These are phyloP conservation scores for Pseudocercospora pini-densiflorae DNA, from an alignment of 2,329 filamentous ascomycete species.

Conservation along the genomic window DNA sequence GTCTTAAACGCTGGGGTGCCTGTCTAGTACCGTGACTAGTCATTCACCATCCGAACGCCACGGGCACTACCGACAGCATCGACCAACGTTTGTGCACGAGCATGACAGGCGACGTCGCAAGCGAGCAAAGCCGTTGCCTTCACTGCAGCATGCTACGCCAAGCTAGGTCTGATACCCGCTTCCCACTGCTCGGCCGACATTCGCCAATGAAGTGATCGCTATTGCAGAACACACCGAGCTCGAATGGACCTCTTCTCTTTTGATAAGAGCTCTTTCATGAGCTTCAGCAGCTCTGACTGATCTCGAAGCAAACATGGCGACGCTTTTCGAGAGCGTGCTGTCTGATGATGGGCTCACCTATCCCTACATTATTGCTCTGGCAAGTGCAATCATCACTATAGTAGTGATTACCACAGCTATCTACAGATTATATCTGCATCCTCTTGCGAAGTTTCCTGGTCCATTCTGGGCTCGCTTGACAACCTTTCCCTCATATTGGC, in stretches of 20 bases:
- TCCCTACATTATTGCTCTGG: neutral
- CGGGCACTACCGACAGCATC: conserved; percentile 1
- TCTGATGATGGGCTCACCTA: neutral
- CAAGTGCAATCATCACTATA: neutral
- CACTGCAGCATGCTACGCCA: neutral
- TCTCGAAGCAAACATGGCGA: neutral
- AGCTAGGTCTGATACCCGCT: neutral
- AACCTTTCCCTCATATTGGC: conserved; percentile 22
- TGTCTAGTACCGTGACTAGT: neutral
- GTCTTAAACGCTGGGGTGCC: neutral
- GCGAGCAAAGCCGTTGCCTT: conserved; percentile 3
- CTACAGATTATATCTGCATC: conserved; percentile 39
- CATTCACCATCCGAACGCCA: neutral
- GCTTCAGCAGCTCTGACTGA: neutral
- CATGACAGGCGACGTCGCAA: neutral
- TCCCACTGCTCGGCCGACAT: conserved; percentile 10
- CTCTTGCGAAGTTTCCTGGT: conserved; percentile 40
- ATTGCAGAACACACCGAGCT: conserved; percentile 1
- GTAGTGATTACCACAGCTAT: neutral
- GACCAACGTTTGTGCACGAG: neutral
- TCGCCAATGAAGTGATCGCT: conserved; percentile 6
- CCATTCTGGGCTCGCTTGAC: conserved; percentile 31
- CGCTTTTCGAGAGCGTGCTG: neutral
- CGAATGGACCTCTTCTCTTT: neutral
- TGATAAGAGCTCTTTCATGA: neutral